Evolutionary conservation across 176 grass and related monocot species (phyloP).

Genomic region (Dactylis glomerata): DNA sequence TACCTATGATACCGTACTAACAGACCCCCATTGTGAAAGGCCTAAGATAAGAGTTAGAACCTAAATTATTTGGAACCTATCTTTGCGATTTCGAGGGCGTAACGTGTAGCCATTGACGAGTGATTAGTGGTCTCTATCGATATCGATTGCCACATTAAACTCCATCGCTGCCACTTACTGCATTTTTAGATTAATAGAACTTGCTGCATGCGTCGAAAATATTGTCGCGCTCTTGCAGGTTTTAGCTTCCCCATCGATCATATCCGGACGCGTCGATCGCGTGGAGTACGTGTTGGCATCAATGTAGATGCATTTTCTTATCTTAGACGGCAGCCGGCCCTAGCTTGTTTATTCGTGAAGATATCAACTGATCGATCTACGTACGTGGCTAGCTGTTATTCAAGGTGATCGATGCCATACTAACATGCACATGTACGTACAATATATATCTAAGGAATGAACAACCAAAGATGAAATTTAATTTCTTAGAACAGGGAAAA

Average conservation of each 20-base stretch:
- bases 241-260: background rate
- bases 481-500: background rate
- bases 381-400: background rate
- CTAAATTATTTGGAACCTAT: too few species aligned
- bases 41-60: too few species aligned
- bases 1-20: too few species aligned
- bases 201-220: background rate
- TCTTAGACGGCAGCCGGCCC: background rate
- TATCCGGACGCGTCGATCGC: background rate
- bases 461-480: background rate
- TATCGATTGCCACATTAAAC: background rate
- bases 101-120: background rate
- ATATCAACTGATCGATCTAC: background rate
- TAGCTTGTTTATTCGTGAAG: background rate
- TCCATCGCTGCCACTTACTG: background rate
- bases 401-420: background rate
- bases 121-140: background rate
- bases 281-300: background rate
- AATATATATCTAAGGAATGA: background rate
- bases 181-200: background rate
- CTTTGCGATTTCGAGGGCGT: constrained; percentile 3
- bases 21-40: too few species aligned
- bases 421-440: background rate
- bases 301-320: background rate
- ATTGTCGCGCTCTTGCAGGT: background rate